Conservation (phyloP, 164 flowering plant genomes). For the Protea cynaroides region DNA sequence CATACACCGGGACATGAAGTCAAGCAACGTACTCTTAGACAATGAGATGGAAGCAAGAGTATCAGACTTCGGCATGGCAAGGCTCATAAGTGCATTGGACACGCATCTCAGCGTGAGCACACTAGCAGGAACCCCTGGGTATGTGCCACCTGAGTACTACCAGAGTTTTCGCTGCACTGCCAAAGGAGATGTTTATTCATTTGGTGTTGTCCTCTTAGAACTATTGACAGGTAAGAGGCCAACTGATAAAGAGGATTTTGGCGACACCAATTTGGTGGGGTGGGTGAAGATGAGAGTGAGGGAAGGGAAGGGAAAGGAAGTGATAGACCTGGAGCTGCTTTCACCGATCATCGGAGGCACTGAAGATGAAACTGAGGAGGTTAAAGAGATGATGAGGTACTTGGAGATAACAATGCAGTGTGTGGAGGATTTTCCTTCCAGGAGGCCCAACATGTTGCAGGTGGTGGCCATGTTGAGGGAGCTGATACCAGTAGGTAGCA, state of each 20-base stretch:
- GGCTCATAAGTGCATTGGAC: slow-evolving; percentile 63
- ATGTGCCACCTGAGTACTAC: slow-evolving; percentile 77
- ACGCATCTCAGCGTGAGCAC: slow-evolving; percentile 72
- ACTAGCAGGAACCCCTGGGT: slow-evolving; percentile 71
- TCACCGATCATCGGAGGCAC: slow-evolving; percentile 20
- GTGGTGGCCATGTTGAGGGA: slow-evolving; percentile 82
- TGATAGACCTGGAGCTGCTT: slow-evolving; percentile 57
- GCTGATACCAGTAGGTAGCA: slow-evolving; percentile 28
- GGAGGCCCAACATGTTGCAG: slow-evolving; percentile 83
- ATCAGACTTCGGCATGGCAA: slow-evolving; percentile 77
- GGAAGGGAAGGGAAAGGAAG: slow-evolving; percentile 76
- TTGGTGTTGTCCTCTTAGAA: slow-evolving; percentile 59
- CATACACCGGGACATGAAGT: slow-evolving; percentile 72
- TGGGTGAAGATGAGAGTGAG: slow-evolving; percentile 74
- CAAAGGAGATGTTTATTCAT: slow-evolving; percentile 63
- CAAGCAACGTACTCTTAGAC: slow-evolving; percentile 66
- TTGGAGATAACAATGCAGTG: slow-evolving; percentile 67
- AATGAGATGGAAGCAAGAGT: slow-evolving; percentile 64
- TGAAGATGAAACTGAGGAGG: slow-evolving; percentile 36
- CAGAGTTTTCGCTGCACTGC: slow-evolving; percentile 78
- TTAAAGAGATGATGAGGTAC: slow-evolving; percentile 64
- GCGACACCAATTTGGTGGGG: slow-evolving; percentile 67
- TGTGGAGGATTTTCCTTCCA: slow-evolving; percentile 86
- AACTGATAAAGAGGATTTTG: slow-evolving; percentile 65
- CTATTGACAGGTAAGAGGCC: slow-evolving; percentile 60